These are phyloP conservation scores for Kwoniella dendrophila DNA, from an alignment of 768 basidiomycete genomes.

Conservation along the genomic window DNA sequence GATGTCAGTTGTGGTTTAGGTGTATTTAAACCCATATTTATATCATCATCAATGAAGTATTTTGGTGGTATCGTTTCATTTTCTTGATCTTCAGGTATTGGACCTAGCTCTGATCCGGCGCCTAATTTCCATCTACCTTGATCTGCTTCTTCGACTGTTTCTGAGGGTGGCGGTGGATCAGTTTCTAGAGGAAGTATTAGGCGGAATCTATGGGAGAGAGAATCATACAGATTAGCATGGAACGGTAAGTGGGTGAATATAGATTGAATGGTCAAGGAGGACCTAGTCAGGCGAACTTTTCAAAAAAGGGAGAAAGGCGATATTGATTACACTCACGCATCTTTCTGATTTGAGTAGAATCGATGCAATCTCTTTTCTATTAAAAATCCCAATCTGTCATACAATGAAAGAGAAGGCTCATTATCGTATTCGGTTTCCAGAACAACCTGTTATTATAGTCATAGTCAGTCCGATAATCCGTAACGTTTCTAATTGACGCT, in stretches of 20 bases:
- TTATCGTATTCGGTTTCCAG: slow-evolving; percentile 98
- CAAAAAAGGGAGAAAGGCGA: neutral
- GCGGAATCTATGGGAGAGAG: slow-evolving; percentile 9
- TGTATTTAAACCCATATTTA: neutral
- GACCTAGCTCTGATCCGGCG: slow-evolving; percentile 11
- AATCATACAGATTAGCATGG: neutral
- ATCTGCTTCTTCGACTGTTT: slow-evolving; percentile 26
- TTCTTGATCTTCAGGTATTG: neutral
- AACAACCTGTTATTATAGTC: slow-evolving; percentile 70
- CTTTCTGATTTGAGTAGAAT: slow-evolving; percentile 96
- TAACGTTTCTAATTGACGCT: too few relatives aligned
- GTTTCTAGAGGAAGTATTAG: slow-evolving; percentile 21
- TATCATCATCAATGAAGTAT: slow-evolving; percentile 5
- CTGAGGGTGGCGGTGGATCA: slow-evolving; percentile 5
- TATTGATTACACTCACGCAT: slow-evolving; percentile 63
- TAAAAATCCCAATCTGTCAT: slow-evolving; percentile 90
- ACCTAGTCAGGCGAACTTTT: too few relatives aligned
- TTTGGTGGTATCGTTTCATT: slow-evolving; percentile 3
- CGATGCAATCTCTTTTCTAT: slow-evolving; percentile 91
- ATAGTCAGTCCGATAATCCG: too few relatives aligned
- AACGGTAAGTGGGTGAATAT: neutral
- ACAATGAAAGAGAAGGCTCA: slow-evolving; percentile 78
- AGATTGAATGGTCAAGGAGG: neutral
- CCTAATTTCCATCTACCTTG: slow-evolving; percentile 17
- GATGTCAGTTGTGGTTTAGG: slow-evolving; percentile 6